Evolutionary conservation across 2,329 filamentous ascomycete species (phyloP).

Genomic region (Arthrobotrys entomopaga): DNA sequence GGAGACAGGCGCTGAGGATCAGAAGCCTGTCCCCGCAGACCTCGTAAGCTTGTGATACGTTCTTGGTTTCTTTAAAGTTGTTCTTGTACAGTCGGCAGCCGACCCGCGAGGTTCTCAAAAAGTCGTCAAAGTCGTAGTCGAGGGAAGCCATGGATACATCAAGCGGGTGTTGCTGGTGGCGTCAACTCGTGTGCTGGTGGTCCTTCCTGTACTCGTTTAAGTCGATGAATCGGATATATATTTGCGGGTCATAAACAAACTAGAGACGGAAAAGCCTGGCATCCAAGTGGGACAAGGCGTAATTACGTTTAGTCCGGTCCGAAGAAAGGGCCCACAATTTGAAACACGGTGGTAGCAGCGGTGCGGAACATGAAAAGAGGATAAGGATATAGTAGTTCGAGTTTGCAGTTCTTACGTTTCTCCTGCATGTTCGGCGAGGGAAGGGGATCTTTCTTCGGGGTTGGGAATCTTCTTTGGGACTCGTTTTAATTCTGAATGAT

Average conservation of each 20-base stretch:
- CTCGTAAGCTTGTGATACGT: constrained; percentile 41
- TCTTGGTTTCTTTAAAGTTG: constrained; percentile 41
- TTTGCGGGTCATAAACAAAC: constrained; percentile 1
- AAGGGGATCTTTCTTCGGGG: constrained; percentile 11
- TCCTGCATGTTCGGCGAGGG: constrained; percentile 43
- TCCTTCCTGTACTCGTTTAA: constrained; percentile 38
- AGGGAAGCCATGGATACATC: constrained; percentile 52
- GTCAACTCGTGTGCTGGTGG: constrained; percentile 50
- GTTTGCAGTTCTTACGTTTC: constrained; percentile 29
- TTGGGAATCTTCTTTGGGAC: background rate
- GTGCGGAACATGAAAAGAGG: constrained; percentile 32
- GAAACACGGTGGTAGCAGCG: constrained; percentile 33
- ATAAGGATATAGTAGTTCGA: constrained; percentile 26
- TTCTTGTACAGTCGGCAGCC: constrained; percentile 53
- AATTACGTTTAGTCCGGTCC: constrained; percentile 51
- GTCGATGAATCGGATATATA: constrained; percentile 3
- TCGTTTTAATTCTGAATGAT: constrained; percentile 10
- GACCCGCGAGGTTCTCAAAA: constrained; percentile 45
- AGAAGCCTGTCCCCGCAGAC: constrained; percentile 53
- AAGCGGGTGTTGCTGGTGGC: constrained; percentile 37
- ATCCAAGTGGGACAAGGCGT: constrained; percentile 22
- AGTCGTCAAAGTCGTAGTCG: constrained; percentile 55
- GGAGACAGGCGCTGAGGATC: constrained; percentile 51
- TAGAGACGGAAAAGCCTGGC: constrained; percentile 11
- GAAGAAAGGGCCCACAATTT: constrained; percentile 45